A percentile compares a stretch with the other conserved stretches of the same genome.
Evolutionary conservation across 768 basidiomycete genomes (phyloP).

Genomic region (Paxillus involutus): DNA sequence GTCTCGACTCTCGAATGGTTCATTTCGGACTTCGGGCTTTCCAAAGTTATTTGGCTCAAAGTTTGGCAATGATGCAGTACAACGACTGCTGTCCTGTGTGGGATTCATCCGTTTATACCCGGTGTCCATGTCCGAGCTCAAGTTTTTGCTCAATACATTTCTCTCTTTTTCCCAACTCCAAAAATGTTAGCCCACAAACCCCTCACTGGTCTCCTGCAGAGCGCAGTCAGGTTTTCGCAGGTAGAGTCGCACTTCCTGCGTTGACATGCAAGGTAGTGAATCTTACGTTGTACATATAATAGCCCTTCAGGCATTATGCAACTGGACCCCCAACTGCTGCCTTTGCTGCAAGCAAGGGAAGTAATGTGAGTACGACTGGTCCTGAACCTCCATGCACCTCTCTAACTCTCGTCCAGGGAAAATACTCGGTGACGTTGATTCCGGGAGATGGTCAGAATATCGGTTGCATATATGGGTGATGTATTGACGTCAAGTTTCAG

Average conservation of each 20-base stretch:
- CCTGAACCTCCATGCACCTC: not conserved
- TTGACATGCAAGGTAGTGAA: not conserved
- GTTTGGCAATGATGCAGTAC: too few species aligned
- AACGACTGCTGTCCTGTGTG: too few species aligned
- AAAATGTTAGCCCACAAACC: slow-evolving; percentile 59
- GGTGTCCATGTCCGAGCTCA: slow-evolving; percentile 1
- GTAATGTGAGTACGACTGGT: slow-evolving; percentile 60
- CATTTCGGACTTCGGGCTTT: too few species aligned
- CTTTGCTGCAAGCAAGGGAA: slow-evolving; percentile 87
- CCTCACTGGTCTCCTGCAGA: slow-evolving; percentile 54
- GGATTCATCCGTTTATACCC: slow-evolving; percentile 22
- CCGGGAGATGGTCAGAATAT: slow-evolving; percentile 82
- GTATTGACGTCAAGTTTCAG: slow-evolving; percentile 40
- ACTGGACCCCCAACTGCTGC: slow-evolving; percentile 78
- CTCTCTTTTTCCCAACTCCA: slow-evolving; percentile 20
- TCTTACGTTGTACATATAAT: slow-evolving; percentile 13
- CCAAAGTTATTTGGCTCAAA: too few species aligned
- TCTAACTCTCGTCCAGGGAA: slow-evolving; percentile 58
- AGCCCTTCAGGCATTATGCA: slow-evolving; percentile 67
- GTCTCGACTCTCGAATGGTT: too few species aligned
- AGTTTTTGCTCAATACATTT: slow-evolving; percentile 1
- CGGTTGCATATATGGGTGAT: slow-evolving; percentile 5
- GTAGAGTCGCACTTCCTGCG: slow-evolving; percentile 36
- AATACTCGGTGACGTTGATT: slow-evolving; percentile 94
- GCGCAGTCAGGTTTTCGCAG: slow-evolving; percentile 46